phyloP scores from a whole-genome alignment of 768 basidiomycete genomes.

The Hygrocybe coccinea region DNA sequence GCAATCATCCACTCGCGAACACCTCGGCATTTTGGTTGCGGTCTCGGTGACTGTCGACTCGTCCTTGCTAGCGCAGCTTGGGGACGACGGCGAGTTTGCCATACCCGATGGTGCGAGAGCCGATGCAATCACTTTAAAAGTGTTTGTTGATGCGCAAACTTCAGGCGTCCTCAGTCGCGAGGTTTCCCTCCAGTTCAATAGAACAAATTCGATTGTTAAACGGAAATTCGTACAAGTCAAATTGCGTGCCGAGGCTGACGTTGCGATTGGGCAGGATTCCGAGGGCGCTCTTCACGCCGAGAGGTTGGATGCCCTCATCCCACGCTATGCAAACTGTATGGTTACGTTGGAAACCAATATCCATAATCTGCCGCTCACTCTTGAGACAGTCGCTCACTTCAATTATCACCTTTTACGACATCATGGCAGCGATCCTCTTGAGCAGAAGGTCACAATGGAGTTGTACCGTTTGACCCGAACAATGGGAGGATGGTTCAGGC shows the following conservation, averaged over 20 bases:
- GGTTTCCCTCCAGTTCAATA: not conserved
- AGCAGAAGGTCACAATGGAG: conserved; percentile 21
- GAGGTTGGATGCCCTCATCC: conserved; percentile 5
- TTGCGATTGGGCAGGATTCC: not conserved
- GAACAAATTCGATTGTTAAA: not conserved
- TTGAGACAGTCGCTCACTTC: conserved; percentile 19
- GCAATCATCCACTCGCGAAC: not conserved
- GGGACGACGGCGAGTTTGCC: not conserved
- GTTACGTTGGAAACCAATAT: not conserved
- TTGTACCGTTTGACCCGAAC: conserved; percentile 14
- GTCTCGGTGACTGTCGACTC: not conserved
- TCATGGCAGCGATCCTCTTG: conserved; percentile 16
- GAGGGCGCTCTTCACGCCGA: not conserved
- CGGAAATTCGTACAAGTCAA: not conserved
- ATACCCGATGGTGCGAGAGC: not conserved
- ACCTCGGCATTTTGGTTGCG: not conserved
- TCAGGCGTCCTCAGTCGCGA: not conserved
- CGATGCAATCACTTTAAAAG: not conserved
- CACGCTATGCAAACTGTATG: not conserved
- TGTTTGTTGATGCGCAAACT: not conserved
- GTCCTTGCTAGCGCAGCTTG: not conserved
- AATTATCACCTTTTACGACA: conserved; percentile 26
- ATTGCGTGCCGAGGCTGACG: not conserved
- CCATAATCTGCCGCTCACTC: not conserved
- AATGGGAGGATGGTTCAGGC: not conserved